Evolutionary conservation across 768 basidiomycete genomes (phyloP).

Genomic region (Trametes maxima): DNA sequence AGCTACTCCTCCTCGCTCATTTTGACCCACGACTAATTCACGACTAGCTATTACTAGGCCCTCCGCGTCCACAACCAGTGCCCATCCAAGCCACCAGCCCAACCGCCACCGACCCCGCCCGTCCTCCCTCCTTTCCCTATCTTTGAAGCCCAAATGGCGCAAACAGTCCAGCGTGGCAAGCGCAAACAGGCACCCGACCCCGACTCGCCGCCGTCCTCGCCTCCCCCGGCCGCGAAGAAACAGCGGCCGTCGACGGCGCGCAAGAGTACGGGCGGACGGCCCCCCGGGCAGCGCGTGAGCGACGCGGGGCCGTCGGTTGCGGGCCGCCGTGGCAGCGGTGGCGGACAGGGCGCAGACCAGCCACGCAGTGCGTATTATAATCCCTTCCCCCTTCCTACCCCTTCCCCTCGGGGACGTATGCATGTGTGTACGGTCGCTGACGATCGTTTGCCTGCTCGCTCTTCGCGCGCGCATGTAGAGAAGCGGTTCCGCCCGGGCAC

Average conservation of each 20-base stretch:
- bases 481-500: constrained; percentile 89
- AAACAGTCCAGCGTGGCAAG: constrained; percentile 66
- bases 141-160: constrained; percentile 53
- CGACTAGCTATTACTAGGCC: background rate
- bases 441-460: background rate
- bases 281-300: constrained; percentile 39
- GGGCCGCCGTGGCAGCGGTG: constrained; percentile 17
- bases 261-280: constrained; percentile 78
- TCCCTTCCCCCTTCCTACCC: background rate
- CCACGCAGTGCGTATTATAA: constrained; percentile 19
- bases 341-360: constrained; percentile 16
- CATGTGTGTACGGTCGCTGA: background rate
- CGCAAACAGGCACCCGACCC: constrained; percentile 32
- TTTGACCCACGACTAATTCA: background rate
- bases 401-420: too few relatives aligned
- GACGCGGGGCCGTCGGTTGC: constrained; percentile 24
- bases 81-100: background rate
- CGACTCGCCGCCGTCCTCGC: constrained; percentile 49
- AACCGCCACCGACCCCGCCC: background rate
- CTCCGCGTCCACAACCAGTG: background rate
- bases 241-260: constrained; percentile 66
- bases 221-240: constrained; percentile 49
- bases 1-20: background rate
- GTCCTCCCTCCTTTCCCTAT: background rate
- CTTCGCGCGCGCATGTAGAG: constrained; percentile 28